Evolutionary conservation across 2,329 filamentous ascomycete genomes (phyloP), one percentile per base, ranked within the genome.

Genomic region (Colletotrichum caudatum): DNA sequence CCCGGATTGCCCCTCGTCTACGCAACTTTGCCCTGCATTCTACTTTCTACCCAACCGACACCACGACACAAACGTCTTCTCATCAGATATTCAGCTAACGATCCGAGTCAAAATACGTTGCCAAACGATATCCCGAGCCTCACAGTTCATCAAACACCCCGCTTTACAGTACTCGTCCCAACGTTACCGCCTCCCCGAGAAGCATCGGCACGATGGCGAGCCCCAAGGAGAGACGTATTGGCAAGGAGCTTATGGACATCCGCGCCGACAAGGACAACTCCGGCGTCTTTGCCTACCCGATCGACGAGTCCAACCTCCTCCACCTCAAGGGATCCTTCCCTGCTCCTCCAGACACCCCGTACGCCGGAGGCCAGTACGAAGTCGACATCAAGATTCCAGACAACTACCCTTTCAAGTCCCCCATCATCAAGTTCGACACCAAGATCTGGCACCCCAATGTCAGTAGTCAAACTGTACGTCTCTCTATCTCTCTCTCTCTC

Each of bases 371-470:
- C 51, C 91, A 87, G 37, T 99, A 90, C 80, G 82, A 88, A 20
- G 90, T 99, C 75, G 93, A 97, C 78, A 96, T 99, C 77, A 88
- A 88, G 77, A 96, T 99, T 64, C 95, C 95, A 0, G 88, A 89
- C 73, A 93, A 93, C 76, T 99, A 99, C 78, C 96, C 96, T 0
- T 99, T 99, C 84, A 93, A 94, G 76, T 94, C 95, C 5, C 96
- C 96, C 5, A 82, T 89, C 71, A 98, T 99, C 92, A 92, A 90
- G 77, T 98, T 98, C 79, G 89, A 92, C 74, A 99, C 96, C 74
- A 95, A 92, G 82, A 92, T 98, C 76, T 99, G 95, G 95, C 96
- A 99, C 81, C 96, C 96, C 44, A 99, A 99, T 79, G 90, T 99
- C 83, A 97, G 93, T 86, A 95, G 93, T 78, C 93, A 96, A 80